Percentiles rank a stretch among this genome's conserved stretches.
Evolutionary conservation across 805 yeast species (phyloP).

Genomic region (Barnettozyma californica): DNA sequence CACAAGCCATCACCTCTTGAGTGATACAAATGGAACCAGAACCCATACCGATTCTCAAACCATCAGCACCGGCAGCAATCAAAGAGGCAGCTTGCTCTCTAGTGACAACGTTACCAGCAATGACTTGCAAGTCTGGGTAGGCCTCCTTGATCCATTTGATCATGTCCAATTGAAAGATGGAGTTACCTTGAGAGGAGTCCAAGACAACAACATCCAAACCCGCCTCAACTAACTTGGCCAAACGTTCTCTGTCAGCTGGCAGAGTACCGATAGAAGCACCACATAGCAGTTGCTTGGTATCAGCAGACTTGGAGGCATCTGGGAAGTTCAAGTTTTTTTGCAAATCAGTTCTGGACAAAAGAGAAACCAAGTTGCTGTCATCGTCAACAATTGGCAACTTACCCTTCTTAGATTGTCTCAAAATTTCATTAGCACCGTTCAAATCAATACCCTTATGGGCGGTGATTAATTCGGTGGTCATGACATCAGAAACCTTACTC

Average conservation of each 20-base stretch:
- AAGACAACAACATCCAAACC: slow-evolving; percentile 95
- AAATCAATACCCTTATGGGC: slow-evolving; percentile 80
- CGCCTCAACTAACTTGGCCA: slow-evolving; percentile 80
- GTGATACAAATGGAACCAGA: slow-evolving; percentile 99
- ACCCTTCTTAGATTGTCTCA: slow-evolving; percentile 93
- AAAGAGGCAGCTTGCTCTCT: slow-evolving; percentile 97
- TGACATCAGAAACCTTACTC: slow-evolving; percentile 64
- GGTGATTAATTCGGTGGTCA: slow-evolving; percentile 86
- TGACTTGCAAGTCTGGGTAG: slow-evolving; percentile 75
- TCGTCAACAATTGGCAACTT: slow-evolving; percentile 90
- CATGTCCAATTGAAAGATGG: slow-evolving; percentile 91
- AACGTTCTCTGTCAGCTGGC: slow-evolving; percentile 81
- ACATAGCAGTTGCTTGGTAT: slow-evolving; percentile 92
- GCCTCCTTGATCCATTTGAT: slow-evolving; percentile 82
- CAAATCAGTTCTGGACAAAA: slow-evolving; percentile 92
- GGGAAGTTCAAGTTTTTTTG: slow-evolving; percentile 94
- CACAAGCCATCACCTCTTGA: slow-evolving; percentile 99
- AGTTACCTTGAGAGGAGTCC: slow-evolving; percentile 98
- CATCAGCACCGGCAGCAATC: slow-evolving; percentile 96
- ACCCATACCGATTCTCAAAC: slow-evolving; percentile 99
- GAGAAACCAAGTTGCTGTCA: slow-evolving; percentile 70
- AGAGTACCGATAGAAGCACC: slow-evolving; percentile 99
- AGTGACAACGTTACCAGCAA: slow-evolving; percentile 98
- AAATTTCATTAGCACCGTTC: slow-evolving; percentile 81
- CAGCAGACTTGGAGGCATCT: slow-evolving; percentile 86